Base-by-base conservation (phyloP, 2,329 filamentous ascomycete species). In the Penicillium glabrum region DNA sequence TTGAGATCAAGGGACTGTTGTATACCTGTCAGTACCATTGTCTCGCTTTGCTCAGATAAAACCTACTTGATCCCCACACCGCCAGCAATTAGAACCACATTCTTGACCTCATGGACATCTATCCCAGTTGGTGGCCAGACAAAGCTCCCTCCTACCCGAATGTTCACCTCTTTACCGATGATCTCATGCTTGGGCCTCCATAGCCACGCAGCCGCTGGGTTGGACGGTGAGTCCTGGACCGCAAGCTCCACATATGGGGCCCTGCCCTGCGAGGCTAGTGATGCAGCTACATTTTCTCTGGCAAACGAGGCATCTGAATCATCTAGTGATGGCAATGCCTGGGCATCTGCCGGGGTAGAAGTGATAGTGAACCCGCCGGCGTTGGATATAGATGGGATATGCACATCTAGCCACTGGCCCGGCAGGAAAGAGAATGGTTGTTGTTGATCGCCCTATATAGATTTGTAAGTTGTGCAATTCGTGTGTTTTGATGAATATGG, bases 361-460 rank as follows among this genome's bases (percentile, higher is more conserved):
- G 91, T 93, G 61, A 96, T 89, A 43, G 91, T 96, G 79, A 96
- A 96, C 56, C 92, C 92, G 33, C 92, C 92, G 3, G 90, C 87
- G 70, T 88, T 86, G 44, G 82, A 67, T 45, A 90, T 76, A 37
- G 78, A 79, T 1, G 92, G 91, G 52, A 91, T 83, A 71, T 89
- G 88, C 7, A 91, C 87, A 71, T 96, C 92, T 54, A 96, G 82
- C 90, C 91, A 96, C 79, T 96, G 92, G 53, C 92, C 92, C 5
- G 92, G 86, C 6, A 86, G 80, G 75, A 95, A 96, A 82, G 89
- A 72, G 44, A 75, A 69, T 57, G 67, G 59, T 55, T 71, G 68
- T 53, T 65, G 62, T 61, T 66, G 59, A 26, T 57, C 60, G 24
- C 61, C 41, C 69, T 70, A 47, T 21, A n/a, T 14, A 11, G 9